Evolutionary conservation across 768 basidiomycete genomes (phyloP), one percentile per base, ranked within the genome.

Genomic region (Mrakia blollopis): DNA sequence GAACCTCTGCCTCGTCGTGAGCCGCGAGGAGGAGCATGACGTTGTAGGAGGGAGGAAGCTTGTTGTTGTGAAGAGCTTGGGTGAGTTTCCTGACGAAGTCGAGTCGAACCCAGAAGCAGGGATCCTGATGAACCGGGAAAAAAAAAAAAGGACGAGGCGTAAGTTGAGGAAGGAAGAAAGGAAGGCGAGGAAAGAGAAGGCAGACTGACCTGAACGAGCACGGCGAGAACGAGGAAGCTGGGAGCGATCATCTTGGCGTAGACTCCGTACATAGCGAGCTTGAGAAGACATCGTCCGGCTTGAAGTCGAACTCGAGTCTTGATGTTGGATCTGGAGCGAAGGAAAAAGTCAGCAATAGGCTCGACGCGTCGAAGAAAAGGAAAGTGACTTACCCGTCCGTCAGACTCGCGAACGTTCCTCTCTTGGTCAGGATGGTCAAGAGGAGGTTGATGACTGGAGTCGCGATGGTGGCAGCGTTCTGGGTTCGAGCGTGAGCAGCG

Each of bases 21-120:
- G 94, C 91, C 0, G 92, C 90, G 63, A 99, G 84, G 85, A 97
- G 94, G 8, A 92, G 91, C 75, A 97, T 88, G 63, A 92, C 85
- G 81, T 94, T 93, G 85, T 90, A 95, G 28, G 88, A 87, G 1
- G 90, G 83, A 23, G 89, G 87, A 3, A 94, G 84, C 83, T 91
- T 90, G 50, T 89, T 87, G 4, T 85, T 82, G 63, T 88, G 87
- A n/a, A 94, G 83, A 35, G 92, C 84, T 14, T 86, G 81, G 16
- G 91, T 83, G 2, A 94, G 85, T 83, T 97, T 97, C 35, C 85
- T 87, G 72, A 98, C 82, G 85, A 96, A 95, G 6, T 81, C 84
- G 75, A 89, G 85, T 62, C 97, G 91, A 63, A 98, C 92, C 79
- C 93, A 89, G 82, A 89, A 97, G 81, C 90, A 92, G 0, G 92